Evolutionary conservation across 495 filamentous ascomycete genomes (phyloP).

Genomic region (Lophium mytilinum): DNA sequence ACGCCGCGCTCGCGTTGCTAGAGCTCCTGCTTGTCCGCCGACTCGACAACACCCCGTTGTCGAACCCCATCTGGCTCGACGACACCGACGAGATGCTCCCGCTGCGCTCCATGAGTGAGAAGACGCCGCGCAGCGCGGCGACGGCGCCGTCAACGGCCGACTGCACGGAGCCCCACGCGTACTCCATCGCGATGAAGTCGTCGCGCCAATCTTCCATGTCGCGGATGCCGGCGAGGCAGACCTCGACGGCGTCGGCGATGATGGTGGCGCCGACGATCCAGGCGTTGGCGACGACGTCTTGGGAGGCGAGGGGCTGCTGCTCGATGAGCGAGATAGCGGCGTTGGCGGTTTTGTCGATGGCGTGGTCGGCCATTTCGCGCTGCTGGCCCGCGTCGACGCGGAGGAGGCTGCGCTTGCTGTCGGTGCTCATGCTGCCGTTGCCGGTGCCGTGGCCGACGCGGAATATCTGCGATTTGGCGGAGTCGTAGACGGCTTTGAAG

Average conservation of each 20-base stretch:
- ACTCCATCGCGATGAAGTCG: conserved; percentile 33
- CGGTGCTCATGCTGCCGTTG: background rate
- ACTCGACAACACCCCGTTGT: background rate
- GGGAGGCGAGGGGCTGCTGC: conserved; percentile 23
- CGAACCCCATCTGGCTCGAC: background rate
- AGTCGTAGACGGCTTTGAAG: conserved; percentile 35
- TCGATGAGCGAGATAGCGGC: conserved; percentile 30
- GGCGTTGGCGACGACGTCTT: conserved; percentile 28
- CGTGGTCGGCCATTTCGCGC: conserved; percentile 29
- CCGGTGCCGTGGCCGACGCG: conserved; percentile 13
- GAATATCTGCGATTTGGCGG: conserved; percentile 25
- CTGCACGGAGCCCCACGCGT: conserved; percentile 27
- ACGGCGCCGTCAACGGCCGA: conserved; percentile 27
- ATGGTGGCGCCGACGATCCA: conserved; percentile 33
- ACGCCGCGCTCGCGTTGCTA: conserved; percentile 9
- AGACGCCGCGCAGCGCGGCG: conserved; percentile 30
- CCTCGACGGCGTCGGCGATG: conserved; percentile 30
- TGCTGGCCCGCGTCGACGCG: conserved; percentile 33
- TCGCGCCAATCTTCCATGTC: conserved; percentile 27
- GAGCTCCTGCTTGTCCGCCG: conserved; percentile 3
- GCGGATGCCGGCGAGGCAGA: conserved; percentile 28
- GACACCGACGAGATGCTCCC: background rate
- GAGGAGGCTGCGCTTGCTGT: conserved; percentile 5
- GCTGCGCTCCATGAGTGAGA: conserved; percentile 29
- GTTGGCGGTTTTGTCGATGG: conserved; percentile 33